Base-by-base conservation (phyloP, 1,284 basidiomycete species). In the Cryptococcus depauperatus region DNA sequence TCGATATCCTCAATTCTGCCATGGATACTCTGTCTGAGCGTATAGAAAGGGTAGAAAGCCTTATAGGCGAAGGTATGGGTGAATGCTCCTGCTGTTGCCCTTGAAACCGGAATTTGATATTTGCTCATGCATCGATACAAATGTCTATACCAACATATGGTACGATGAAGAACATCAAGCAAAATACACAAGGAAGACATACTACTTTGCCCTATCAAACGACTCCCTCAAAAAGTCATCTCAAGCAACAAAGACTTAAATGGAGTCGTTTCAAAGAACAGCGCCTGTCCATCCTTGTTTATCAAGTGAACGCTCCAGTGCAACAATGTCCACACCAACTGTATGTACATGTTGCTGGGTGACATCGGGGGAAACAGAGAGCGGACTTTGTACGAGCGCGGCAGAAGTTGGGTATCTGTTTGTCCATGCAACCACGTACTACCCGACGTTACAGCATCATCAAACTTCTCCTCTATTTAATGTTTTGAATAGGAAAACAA, bases 11-110 rank as follows among this genome's bases (percentile, higher is more conserved):
- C 16, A 46, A 49, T 30, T 27, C 50, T 3, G 56, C 60, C 3
- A 52, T 63, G 48, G 56, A 51, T 32, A 53, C 48, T 37, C 38
- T 66, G 10, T 44, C 44, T 3, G 63, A 66, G 33, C 47, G 61
- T 5, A 54, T 58, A 38, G 59, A 63, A 28, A 47, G 58, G 11
- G 48, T 66, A 38, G 63, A 66, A 46, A 37, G 47, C 5, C 41
- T 66, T 16, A 18, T 61, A 30, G 61, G 58, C 32, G 57, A 63
- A 37, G 58, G 63, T 11, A 54, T 58, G 44, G 56, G 55, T 10
- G 59, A 55, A 39, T 66, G 63, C 42, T 54, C 58, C 4, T 66
- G 63, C 35, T 56, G 63, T 26, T 59, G n/a, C n/a, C n/a, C n/a
- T n/a, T n/a, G n/a, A n/a, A n/a, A n/a, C n/a, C n/a, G n/a, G n/a